Evolutionary conservation across 2,329 filamentous ascomycete genomes (phyloP).

Genomic region (Hypoxylon sp.): DNA sequence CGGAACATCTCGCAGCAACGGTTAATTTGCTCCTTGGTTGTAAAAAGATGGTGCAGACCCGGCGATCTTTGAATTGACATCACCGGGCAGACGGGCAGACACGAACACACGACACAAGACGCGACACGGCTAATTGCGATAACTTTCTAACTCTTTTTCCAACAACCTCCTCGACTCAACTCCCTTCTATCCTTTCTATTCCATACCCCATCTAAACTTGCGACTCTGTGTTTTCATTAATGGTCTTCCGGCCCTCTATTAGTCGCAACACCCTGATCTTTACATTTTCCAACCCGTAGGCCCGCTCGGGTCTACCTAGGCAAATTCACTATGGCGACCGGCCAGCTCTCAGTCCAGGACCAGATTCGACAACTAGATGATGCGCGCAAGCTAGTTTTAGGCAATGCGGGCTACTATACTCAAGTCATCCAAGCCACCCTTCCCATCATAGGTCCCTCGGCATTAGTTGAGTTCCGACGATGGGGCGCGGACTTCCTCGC

Average conservation of each 20-base stretch:
- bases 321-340: constrained; percentile 62
- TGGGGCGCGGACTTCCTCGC: constrained; percentile 97
- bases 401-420: constrained; percentile 87
- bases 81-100: constrained; percentile 38
- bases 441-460: constrained; percentile 84
- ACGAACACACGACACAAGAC: constrained; percentile 27
- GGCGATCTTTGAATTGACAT: constrained; percentile 44
- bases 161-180: neutral
- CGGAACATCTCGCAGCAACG: constrained; percentile 3
- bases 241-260: neutral
- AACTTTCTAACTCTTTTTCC: constrained; percentile 4
- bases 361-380: constrained; percentile 90
- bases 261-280: neutral
- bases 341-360: constrained; percentile 71
- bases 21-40: constrained; percentile 17
- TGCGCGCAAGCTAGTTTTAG: constrained; percentile 88
- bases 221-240: neutral
- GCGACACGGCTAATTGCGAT: constrained; percentile 1
- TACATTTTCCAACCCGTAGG: constrained; percentile 5
- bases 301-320: constrained; percentile 23
- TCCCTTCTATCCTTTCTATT: neutral
- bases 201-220: neutral
- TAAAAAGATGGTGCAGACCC: constrained; percentile 26
- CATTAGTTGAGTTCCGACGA: constrained; percentile 84
- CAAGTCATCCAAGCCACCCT: constrained; percentile 92